These are phyloP conservation scores for Ceratopteris richardii DNA, from an alignment of 75 land plant genomes.

Conservation along the genomic window DNA sequence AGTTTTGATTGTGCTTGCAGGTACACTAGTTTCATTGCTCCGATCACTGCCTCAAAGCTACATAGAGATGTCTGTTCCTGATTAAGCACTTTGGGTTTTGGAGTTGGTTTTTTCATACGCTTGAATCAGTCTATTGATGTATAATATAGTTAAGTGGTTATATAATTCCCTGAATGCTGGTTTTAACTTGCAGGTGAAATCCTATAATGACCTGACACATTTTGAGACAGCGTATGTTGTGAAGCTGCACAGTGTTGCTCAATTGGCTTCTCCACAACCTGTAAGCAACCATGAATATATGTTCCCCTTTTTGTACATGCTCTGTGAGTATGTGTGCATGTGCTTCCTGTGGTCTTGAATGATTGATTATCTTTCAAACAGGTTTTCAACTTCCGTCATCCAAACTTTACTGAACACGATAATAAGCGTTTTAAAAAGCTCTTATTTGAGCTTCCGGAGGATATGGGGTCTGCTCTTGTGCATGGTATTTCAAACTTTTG, in stretches of 20 bases:
- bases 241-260: constrained; percentile 81
- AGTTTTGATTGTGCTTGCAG: constrained; percentile 20
- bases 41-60: constrained; percentile 82
- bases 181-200: constrained; percentile 54
- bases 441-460: constrained; percentile 60
- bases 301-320: neutral
- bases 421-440: constrained; percentile 78
- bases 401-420: constrained; percentile 42
- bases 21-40: constrained; percentile 94
- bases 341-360: too few species aligned
- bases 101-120: neutral
- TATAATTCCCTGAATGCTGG: neutral
- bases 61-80: constrained; percentile 70
- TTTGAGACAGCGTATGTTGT: constrained; percentile 99
- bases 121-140: neutral
- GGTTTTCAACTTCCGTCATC: constrained; percentile 95
- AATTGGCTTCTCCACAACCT: constrained; percentile 76
- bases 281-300: constrained; percentile 27
- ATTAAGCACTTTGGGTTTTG: neutral
- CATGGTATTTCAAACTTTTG: constrained; percentile 49
- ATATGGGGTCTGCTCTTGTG: constrained; percentile 83
- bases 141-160: too few species aligned
- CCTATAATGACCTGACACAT: constrained; percentile 80
- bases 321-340: constrained; percentile 1
- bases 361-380: constrained; percentile 15